These are phyloP conservation scores for Spathaspora sp. DNA, from an alignment of 805 yeast genomes.

Conservation along the genomic window DNA sequence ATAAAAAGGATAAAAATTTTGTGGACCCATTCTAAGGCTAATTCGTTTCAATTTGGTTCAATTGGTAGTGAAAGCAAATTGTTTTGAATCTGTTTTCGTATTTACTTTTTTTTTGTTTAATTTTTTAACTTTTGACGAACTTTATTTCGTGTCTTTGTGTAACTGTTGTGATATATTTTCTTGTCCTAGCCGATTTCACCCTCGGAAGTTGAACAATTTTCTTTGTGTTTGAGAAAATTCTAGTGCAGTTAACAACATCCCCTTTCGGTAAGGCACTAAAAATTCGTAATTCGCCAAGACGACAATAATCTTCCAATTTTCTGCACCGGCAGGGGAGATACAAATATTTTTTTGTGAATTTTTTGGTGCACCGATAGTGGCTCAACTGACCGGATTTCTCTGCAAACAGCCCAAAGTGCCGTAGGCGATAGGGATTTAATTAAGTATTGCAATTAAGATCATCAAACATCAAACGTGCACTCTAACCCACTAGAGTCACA, in stretches of 20 bases:
- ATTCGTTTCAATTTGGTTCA: neutral
- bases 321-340: neutral
- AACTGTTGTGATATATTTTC: neutral
- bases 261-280: neutral
- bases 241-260: neutral
- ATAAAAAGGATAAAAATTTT: neutral
- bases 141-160: slow-evolving; percentile 3
- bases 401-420: neutral
- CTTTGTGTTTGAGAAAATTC: neutral
- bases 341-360: neutral
- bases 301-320: neutral
- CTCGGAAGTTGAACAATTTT: neutral
- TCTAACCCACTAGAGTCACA: neutral
- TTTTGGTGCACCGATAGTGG: neutral
- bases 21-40: neutral
- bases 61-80: neutral
- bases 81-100: slow-evolving; percentile 1
- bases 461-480: neutral
- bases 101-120: neutral
- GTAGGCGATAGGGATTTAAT: neutral
- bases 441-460: neutral
- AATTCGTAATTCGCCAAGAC: neutral
- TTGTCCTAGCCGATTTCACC: neutral
- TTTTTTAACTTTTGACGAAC: neutral
- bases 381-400: neutral